Evolutionary conservation across 2,329 filamentous ascomycete genomes (phyloP).

Genomic region (Arthrinium phaeospermum): DNA sequence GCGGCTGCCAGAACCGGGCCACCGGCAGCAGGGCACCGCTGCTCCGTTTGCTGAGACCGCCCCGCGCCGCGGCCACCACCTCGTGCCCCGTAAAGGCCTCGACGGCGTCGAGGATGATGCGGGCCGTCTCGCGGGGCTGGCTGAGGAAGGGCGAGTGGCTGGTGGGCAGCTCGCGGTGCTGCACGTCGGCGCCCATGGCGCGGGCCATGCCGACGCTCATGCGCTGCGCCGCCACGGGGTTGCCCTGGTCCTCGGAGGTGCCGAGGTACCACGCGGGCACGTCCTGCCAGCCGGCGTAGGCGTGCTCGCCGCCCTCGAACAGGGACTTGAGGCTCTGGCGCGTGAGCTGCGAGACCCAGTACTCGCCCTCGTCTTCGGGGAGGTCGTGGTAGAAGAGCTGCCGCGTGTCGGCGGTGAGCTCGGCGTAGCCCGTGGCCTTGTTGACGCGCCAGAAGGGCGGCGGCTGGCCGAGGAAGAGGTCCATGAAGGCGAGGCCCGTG

Average conservation of each 20-base stretch:
- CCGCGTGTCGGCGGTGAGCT: constrained; percentile 41
- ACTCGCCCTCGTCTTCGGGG: constrained; percentile 46
- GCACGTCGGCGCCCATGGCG: constrained; percentile 43
- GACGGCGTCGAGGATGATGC: constrained; percentile 39
- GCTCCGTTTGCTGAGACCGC: not conserved
- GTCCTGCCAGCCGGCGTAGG: constrained; percentile 54
- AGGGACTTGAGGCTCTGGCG: constrained; percentile 49
- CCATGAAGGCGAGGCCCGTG: not conserved
- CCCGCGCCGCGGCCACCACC: not conserved
- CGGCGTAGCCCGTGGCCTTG: constrained; percentile 46
- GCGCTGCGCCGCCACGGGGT: constrained; percentile 47
- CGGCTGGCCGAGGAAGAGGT: not conserved
- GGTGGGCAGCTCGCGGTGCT: constrained; percentile 47
- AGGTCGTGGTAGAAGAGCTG: constrained; percentile 59
- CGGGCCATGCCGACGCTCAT: constrained; percentile 45
- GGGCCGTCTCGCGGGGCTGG: constrained; percentile 45
- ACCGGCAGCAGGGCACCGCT: not conserved
- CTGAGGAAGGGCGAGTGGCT: constrained; percentile 58
- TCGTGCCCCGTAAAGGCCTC: constrained; percentile 26
- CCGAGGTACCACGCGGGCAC: not conserved
- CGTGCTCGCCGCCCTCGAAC: constrained; percentile 49
- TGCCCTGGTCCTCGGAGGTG: constrained; percentile 38
- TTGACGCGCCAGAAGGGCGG: constrained; percentile 6
- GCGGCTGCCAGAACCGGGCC: not conserved
- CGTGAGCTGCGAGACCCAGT: constrained; percentile 48